A percentile compares a stretch with the other conserved stretches of the same genome.
phyloP scores from a whole-genome alignment of 2,329 filamentous ascomycete genomes.

The Tolypocladium ovalisporum region DNA sequence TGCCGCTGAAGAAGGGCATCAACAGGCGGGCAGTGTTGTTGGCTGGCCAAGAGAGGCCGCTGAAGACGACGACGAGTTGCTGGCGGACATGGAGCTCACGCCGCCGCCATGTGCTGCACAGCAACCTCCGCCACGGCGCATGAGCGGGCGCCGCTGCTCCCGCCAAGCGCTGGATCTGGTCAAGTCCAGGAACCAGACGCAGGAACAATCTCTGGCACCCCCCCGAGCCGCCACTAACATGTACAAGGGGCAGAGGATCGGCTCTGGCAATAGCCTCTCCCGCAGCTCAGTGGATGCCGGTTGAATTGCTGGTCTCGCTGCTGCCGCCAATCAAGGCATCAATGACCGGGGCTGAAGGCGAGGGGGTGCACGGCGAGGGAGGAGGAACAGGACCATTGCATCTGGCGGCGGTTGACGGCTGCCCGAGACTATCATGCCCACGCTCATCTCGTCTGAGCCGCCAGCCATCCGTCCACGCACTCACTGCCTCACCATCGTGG shows the following conservation, averaged over 20 bases:
- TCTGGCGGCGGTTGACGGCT: not conserved
- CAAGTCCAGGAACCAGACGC: slow-evolving; percentile 12
- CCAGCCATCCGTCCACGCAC: no score
- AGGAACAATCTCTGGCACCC: slow-evolving; percentile 14
- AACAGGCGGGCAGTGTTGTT: not conserved
- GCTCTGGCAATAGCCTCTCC: not conserved
- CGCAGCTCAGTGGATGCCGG: not conserved
- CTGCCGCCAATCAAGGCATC: not conserved
- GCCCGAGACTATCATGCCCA: not conserved
- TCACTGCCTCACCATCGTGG: not conserved
- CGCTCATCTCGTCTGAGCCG: not conserved
- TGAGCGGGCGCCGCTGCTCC: no score
- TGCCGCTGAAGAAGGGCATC: not conserved
- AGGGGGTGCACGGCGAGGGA: not conserved
- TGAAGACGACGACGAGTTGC: not conserved
- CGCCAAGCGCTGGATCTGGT: not conserved
- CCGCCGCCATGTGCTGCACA: not conserved
- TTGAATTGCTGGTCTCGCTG: not conserved
- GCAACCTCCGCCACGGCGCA: not conserved
- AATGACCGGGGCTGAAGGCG: not conserved
- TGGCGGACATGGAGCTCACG: not conserved
- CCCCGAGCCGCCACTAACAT: not conserved
- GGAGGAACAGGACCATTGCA: not conserved
- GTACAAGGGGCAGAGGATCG: slow-evolving; percentile 7
- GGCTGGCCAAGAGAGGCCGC: not conserved